Evolutionary conservation across 306 rosid species (phyloP).

Genomic region (Carpinus fangiana): DNA sequence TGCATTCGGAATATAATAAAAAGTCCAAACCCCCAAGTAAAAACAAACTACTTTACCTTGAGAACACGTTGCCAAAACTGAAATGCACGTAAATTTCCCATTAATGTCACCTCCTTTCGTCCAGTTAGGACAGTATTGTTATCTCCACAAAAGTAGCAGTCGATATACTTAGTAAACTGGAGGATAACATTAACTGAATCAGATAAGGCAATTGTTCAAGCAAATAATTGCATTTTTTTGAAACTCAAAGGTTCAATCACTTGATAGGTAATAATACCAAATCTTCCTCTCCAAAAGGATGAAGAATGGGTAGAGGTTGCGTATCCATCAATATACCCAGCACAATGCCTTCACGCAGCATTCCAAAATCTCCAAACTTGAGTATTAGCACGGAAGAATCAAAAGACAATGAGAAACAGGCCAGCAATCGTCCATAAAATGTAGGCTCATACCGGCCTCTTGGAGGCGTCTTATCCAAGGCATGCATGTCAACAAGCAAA

Average conservation of each 20-base stretch:
- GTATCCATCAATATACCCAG: slow-evolving; percentile 82
- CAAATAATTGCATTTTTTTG: slow-evolving; percentile 20
- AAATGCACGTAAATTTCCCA: slow-evolving; percentile 75
- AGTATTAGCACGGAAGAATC: slow-evolving; percentile 76
- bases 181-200: slow-evolving; percentile 22
- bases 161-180: slow-evolving; percentile 50
- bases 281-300: slow-evolving; percentile 73
- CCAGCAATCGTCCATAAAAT: slow-evolving; percentile 74
- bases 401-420: slow-evolving; percentile 78
- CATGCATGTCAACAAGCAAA: slow-evolving; percentile 63
- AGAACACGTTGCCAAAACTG: slow-evolving; percentile 90
- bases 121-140: slow-evolving; percentile 38
- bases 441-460: slow-evolving; percentile 83
- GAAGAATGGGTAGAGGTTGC: slow-evolving; percentile 80
- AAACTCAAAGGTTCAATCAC: slow-evolving; percentile 23
- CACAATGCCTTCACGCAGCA: slow-evolving; percentile 83
- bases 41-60: slow-evolving; percentile 50
- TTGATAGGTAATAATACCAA: slow-evolving; percentile 59
- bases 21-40: slow-evolving; percentile 11
- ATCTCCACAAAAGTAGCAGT: slow-evolving; percentile 49
- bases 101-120: slow-evolving; percentile 53
- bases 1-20: slow-evolving; percentile 17
- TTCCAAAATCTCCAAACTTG: slow-evolving; percentile 79
- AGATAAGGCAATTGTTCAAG: slow-evolving; percentile 23
- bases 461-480: slow-evolving; percentile 52